Base-by-base conservation (phyloP, 2,329 filamentous ascomycete species). In the Epichloe bromicola region DNA sequence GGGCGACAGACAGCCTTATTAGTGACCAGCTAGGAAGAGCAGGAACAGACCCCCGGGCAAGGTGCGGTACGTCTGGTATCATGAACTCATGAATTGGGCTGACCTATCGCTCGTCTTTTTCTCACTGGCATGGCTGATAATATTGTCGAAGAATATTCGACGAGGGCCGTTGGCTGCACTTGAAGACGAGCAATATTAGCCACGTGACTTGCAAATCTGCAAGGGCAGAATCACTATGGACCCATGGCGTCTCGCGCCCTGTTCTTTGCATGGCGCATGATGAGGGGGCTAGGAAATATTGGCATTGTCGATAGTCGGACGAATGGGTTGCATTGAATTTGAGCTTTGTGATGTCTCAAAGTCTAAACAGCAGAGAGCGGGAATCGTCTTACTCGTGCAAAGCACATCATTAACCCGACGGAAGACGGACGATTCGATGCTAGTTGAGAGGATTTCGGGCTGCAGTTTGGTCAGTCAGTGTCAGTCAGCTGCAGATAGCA, bases 31-130 rank as follows among this genome's bases (percentile, higher is more conserved):
- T 45, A 10, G 7, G 17, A 46, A 12, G 17, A 46, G 36, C 4
- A 46, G 33, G 23, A 26, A 44, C 34, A 1, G 23, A 42, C 8
- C 12, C 12, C 26, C 36, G 34, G 44, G 14, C 8, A 46, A 26
- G 19, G 34, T 37, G 17, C 12, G 39, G 15, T 44, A 23, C 26
- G 26, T 30, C 8, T 48, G 19, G 19, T 30, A 33, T 34, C 2
- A 6, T 19, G 8, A 19, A 10, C 30, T 39, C 4, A 11, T 26
- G 8, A 19, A 10, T n/a, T 39, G 14, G 15, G 17, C 43, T 46
- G 49, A 14, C 49, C 42, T 42, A 45, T 51, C 43, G 46, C 43
- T 38, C 50, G 23, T 37, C 46, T 37, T 49, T 38, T 48, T 55
- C 30, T 46, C 46, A 43, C 46, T 17, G 46, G 33, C 34, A 26